Evolutionary conservation across 805 yeast species (phyloP).

Genomic region (Kluyveromyces dobzhanskii): DNA sequence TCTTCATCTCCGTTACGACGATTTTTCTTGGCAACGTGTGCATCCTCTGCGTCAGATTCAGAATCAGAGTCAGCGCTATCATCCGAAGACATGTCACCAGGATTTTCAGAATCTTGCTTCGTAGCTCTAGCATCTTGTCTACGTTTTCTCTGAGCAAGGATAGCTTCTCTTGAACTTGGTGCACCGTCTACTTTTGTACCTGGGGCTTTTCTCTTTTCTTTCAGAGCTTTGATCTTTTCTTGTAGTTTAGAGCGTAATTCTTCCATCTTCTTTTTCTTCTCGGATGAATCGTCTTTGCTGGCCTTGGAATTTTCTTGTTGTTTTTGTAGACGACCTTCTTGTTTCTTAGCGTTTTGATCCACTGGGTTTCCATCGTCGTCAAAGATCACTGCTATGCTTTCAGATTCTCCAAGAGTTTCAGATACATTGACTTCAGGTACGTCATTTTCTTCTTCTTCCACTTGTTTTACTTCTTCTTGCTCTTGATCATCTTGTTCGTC

Average conservation of each 20-base stretch:
- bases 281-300: conserved; percentile 9
- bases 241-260: conserved; percentile 75
- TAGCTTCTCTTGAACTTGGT: conserved; percentile 75
- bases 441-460: conserved; percentile 12
- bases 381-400: conserved; percentile 39
- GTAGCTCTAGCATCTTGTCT: conserved; percentile 29
- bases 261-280: conserved; percentile 43
- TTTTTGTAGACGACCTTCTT: conserved; percentile 5
- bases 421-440: conserved; percentile 5
- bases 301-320: conserved; percentile 3
- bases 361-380: conserved; percentile 66
- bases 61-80: conserved; percentile 29
- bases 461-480: conserved; percentile 17
- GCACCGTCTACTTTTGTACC: conserved; percentile 78
- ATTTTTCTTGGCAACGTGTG: conserved; percentile 19
- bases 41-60: conserved; percentile 19
- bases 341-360: conserved; percentile 17
- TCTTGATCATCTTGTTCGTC: conserved; percentile 7
- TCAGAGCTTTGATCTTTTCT: conserved; percentile 56
- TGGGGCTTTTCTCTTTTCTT: conserved; percentile 84
- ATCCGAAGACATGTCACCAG: conserved; percentile 29
- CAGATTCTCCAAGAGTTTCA: conserved; percentile 8
- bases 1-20: conserved; percentile 21
- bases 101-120: conserved; percentile 33
- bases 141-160: conserved; percentile 55